phyloP scores from a whole-genome alignment of 1,284 basidiomycete species.

The Ustilago shanxiensis region DNA sequence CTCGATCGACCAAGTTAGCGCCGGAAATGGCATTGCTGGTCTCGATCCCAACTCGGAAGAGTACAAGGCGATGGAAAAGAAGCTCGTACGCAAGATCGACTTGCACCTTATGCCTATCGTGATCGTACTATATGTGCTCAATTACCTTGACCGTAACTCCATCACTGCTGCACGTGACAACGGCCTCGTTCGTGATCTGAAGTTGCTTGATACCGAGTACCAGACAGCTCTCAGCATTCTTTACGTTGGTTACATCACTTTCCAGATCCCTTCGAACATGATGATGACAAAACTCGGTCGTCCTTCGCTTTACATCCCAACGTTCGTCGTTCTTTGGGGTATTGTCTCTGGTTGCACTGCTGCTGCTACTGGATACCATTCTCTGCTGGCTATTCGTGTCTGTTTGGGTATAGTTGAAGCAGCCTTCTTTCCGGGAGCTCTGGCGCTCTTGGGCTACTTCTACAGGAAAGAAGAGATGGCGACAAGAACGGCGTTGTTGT shows the following conservation, averaged over 20 bases:
- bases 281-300: slow-evolving; percentile 64
- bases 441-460: slow-evolving; percentile 69
- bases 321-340: slow-evolving; percentile 58
- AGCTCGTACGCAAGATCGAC: slow-evolving; percentile 56
- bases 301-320: slow-evolving; percentile 65
- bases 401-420: slow-evolving; percentile 68
- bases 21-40: neutral
- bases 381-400: slow-evolving; percentile 65
- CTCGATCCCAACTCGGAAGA: slow-evolving; percentile 41
- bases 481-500: slow-evolving; percentile 67
- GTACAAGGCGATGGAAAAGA: slow-evolving; percentile 38
- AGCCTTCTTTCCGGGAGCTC: slow-evolving; percentile 61
- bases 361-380: slow-evolving; percentile 62
- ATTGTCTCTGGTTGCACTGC: slow-evolving; percentile 58
- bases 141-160: slow-evolving; percentile 33
- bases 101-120: slow-evolving; percentile 36
- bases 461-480: slow-evolving; percentile 70
- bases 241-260: slow-evolving; percentile 82
- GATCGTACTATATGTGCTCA: slow-evolving; percentile 33
- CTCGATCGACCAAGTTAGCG: slow-evolving; percentile 20
- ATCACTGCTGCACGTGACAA: slow-evolving; percentile 47
- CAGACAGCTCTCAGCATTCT: slow-evolving; percentile 78
- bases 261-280: slow-evolving; percentile 78
- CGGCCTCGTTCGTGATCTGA: slow-evolving; percentile 60
- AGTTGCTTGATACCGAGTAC: slow-evolving; percentile 53